Conservation (phyloP, 805 yeast genomes). For the Zygosaccharomyces bisporus region DNA sequence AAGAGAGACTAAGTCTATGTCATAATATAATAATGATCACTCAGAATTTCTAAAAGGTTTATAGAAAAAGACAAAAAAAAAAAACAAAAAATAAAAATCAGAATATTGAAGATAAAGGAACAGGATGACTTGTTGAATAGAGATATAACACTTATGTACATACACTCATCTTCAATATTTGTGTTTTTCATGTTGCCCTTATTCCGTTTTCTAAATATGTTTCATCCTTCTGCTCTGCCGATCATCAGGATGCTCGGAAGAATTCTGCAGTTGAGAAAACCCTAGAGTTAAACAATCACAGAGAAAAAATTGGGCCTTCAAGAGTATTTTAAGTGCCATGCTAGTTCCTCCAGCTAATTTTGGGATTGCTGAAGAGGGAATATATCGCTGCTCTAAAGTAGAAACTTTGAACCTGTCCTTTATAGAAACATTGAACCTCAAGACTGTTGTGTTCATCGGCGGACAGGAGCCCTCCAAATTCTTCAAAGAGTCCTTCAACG, state of each 20-base stretch:
- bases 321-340: conserved; percentile 42
- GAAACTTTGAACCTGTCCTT: conserved; percentile 77
- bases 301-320: neutral
- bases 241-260: neutral
- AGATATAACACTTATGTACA: neutral
- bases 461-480: conserved; percentile 81
- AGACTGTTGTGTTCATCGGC: conserved; percentile 68
- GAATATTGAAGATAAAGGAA: conserved; percentile 1
- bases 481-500: conserved; percentile 60
- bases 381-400: conserved; percentile 75
- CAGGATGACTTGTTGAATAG: conserved; percentile 4
- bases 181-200: neutral
- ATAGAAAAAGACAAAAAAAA: conserved; percentile 15
- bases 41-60: conserved; percentile 12
- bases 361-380: conserved; percentile 84
- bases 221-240: neutral
- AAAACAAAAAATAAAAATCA: conserved; percentile 32
- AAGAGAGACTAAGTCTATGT: conserved; percentile 16
- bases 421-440: conserved; percentile 64
- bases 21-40: conserved; percentile 21
- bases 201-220: neutral
- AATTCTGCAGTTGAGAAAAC: neutral
- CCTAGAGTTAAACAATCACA: neutral
- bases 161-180: neutral
- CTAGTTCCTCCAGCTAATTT: conserved; percentile 89